These are phyloP conservation scores for Circinella minor DNA, from an alignment of 371 early-diverging fungal species.

Conservation along the genomic window DNA sequence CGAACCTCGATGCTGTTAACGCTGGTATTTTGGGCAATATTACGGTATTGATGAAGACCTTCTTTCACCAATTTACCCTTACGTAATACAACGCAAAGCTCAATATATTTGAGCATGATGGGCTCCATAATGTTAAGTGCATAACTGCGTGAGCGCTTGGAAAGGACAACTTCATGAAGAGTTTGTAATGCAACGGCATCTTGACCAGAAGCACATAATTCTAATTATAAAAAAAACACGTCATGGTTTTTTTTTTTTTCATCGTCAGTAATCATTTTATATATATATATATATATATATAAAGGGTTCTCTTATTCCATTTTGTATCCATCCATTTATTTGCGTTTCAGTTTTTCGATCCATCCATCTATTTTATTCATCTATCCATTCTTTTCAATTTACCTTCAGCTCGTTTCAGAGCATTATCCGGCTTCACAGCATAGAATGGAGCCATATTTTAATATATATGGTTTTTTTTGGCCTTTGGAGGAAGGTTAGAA, in stretches of 20 bases:
- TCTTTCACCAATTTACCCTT: constrained; percentile 95
- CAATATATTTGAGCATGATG: constrained; percentile 91
- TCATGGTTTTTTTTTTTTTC: too few species aligned
- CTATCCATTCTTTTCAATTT: constrained; percentile 32
- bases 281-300: too few species aligned
- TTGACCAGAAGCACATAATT: constrained; percentile 92
- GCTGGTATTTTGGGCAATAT: constrained; percentile 93
- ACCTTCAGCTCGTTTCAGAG: constrained; percentile 57
- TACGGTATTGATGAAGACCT: constrained; percentile 95
- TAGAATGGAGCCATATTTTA: constrained; percentile 49
- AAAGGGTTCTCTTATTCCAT: too few species aligned
- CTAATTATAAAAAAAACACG: constrained; percentile 46
- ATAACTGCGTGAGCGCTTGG: constrained; percentile 84
- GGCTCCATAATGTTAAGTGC: constrained; percentile 86
- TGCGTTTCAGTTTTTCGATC: background rate
- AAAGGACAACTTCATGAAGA: constrained; percentile 89
- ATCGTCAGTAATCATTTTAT: too few species aligned
- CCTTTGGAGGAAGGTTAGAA: background rate
- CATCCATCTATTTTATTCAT: constrained; percentile 13
- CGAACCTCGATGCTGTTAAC: constrained; percentile 87
- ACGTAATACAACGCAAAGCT: constrained; percentile 87
- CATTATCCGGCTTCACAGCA: constrained; percentile 54
- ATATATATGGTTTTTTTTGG: background rate
- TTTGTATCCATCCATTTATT: background rate
- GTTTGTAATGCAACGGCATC: constrained; percentile 85